A percentile compares a stretch with the other conserved stretches of the same genome.
Conservation (phyloP, 768 basidiomycete species). For the Lentinula sp. region DNA sequence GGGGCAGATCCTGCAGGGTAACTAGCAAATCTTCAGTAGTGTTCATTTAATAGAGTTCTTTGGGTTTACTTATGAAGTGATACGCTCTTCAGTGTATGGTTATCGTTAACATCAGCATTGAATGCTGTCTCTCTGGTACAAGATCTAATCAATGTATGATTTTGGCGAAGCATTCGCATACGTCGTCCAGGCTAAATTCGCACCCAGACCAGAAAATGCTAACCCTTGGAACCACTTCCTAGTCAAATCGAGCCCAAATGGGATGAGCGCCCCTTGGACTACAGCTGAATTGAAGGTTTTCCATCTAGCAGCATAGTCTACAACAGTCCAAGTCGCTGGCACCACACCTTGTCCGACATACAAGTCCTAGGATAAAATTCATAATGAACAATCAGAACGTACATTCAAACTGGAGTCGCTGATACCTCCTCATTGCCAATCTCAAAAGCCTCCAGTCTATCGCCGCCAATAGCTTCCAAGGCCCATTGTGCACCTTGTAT, state of each 20-base stretch:
- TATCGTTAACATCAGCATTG: background rate
- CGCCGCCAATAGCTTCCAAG: background rate
- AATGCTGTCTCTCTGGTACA: background rate
- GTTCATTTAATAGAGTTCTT: too few relatives aligned
- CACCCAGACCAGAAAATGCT: background rate
- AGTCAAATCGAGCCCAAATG: background rate
- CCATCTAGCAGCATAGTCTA: background rate
- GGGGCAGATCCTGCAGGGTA: background rate
- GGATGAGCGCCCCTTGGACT: background rate
- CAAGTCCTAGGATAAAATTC: background rate
- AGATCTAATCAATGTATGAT: background rate
- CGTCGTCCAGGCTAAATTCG: constrained; percentile 3
- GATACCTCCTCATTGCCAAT: background rate
- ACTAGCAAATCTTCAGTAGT: background rate
- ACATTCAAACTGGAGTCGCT: background rate
- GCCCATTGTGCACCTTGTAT: background rate
- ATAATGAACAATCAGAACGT: too few relatives aligned
- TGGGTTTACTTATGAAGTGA: background rate
- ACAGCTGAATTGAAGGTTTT: background rate
- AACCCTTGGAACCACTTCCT: constrained; percentile 3
- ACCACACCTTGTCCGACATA: background rate
- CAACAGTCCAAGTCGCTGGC: background rate
- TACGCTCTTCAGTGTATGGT: background rate
- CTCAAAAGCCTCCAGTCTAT: background rate
- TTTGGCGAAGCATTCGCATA: background rate